Conservation (phyloP, 345 rosid species). For the Arabidopsis suecica region DNA sequence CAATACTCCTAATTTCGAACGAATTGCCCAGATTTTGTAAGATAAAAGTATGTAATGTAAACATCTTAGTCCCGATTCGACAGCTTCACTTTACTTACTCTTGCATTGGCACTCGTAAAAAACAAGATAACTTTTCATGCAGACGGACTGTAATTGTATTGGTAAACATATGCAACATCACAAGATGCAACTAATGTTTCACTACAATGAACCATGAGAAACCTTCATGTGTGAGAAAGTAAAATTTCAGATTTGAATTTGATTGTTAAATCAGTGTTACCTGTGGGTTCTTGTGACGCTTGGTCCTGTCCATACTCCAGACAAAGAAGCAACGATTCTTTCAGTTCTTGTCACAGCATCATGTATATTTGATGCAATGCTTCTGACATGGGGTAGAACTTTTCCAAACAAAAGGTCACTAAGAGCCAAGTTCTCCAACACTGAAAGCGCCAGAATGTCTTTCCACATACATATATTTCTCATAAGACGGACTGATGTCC, state of each 20-base stretch:
- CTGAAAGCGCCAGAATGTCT: conserved; percentile 76
- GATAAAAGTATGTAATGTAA: not conserved
- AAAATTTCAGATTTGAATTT: conserved; percentile 23
- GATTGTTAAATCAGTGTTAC: conserved; percentile 40
- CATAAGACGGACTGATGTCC: conserved; percentile 83
- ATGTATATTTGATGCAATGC: conserved; percentile 76
- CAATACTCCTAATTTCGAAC: conserved; percentile 5
- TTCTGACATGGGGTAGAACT: conserved; percentile 81
- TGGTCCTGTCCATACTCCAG: conserved; percentile 83
- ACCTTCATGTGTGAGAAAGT: conserved; percentile 11
- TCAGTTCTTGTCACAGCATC: conserved; percentile 88
- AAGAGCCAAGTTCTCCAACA: conserved; percentile 82
- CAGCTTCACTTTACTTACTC: conserved; percentile 6
- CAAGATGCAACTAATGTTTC: conserved; percentile 5
- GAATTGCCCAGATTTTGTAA: conserved; percentile 5
- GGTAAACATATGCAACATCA: conserved; percentile 7
- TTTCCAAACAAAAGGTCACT: conserved; percentile 81
- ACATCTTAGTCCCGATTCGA: conserved; percentile 22
- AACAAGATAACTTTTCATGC: conserved; percentile 7
- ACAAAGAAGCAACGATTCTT: conserved; percentile 72
- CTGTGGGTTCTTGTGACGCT: conserved; percentile 63
- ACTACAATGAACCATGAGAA: not conserved
- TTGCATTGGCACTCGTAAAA: conserved; percentile 3
- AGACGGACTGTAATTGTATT: conserved; percentile 7
- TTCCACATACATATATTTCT: conserved; percentile 92